Evolutionary conservation across 2,329 filamentous ascomycete genomes (phyloP).

Genomic region (Verticillium isaacii): DNA sequence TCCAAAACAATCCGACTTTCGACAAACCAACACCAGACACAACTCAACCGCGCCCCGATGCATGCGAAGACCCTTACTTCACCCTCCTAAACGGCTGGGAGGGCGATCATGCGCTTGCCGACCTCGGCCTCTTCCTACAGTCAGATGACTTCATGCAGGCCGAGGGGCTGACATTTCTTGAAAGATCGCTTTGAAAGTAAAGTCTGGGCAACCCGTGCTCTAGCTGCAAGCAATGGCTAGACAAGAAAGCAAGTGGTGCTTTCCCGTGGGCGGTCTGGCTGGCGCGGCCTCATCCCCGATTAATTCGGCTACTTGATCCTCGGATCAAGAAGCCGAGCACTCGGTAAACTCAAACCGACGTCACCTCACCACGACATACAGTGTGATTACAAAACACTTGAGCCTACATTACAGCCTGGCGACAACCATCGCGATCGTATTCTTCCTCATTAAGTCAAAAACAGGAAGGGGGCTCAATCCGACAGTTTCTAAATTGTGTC

Average conservation of each 20-base stretch:
- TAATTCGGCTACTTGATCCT: not conserved
- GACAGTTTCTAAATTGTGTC: no score
- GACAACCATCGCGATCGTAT: no score
- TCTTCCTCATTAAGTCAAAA: no score
- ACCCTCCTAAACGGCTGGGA: slow-evolving; percentile 29
- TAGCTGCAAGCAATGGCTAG: no score
- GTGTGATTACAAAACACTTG: not conserved
- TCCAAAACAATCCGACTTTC: not conserved
- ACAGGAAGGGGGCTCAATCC: no score
- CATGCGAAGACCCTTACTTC: slow-evolving; percentile 30
- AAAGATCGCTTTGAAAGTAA: slow-evolving; percentile 17
- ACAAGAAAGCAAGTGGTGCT: no score
- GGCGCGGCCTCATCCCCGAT: not conserved
- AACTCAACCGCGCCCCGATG: slow-evolving; percentile 12
- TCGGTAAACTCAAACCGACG: not conserved
- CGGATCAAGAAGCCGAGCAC: not conserved
- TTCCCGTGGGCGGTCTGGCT: no score
- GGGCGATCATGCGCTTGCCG: slow-evolving; percentile 27
- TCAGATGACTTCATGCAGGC: slow-evolving; percentile 23
- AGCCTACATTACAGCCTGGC: no score
- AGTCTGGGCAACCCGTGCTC: no score
- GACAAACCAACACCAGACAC: not conserved
- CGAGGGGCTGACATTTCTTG: slow-evolving; percentile 22
- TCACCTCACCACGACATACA: not conserved
- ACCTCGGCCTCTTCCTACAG: slow-evolving; percentile 27